Evolutionary conservation across 2,329 filamentous ascomycete species (phyloP), one percentile per base, ranked within the genome.

Genomic region (Monosporascus sp.): DNA sequence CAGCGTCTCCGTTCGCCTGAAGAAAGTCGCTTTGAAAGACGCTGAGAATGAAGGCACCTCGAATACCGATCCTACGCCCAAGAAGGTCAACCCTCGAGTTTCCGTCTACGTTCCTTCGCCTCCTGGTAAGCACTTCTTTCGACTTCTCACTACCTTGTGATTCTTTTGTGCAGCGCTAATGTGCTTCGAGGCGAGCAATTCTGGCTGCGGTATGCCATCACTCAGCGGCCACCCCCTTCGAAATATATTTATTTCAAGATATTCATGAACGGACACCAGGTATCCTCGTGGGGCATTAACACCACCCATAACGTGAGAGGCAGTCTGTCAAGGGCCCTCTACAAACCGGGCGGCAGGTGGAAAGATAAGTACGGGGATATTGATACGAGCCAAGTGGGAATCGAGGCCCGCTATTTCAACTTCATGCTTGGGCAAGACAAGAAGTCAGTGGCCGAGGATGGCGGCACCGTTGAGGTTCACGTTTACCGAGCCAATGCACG

Each of bases 61-160:
- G 26, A 9, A 70, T 53, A n/a, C 60, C 48, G 61, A 63, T 58
- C 56, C 69, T 24, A 63, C 59, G 6, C 60, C 57, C 43, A 59
- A 66, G 40, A 74, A 70, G 56, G 53, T 58, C 22, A 69, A 72
- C 16, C 72, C 80, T 2, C 72, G 65, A 4, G 68, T 78, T 22
- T 80, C 81, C 1, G 79, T 84, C 37, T 84, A 84, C 58, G 73
- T 84, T 14, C 79, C 81, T 2, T 82, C 80, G 0, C 62, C 73
- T 3, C 73, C 79, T 64, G 79, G 80, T 81, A 63, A 53, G 65
- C 57, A 7, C 45, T 17, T 37, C 6, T 17, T 17, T 7, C 16
- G 48, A n/a, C 22, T 46, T 43, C 11, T 46, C 24, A 38, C 27
- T 40, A 27, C 19, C 4, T 35, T 5, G 11, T 14, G 9, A 14